phyloP scores from a whole-genome alignment of 805 yeast genomes.

The Ogataea ganodermae region DNA sequence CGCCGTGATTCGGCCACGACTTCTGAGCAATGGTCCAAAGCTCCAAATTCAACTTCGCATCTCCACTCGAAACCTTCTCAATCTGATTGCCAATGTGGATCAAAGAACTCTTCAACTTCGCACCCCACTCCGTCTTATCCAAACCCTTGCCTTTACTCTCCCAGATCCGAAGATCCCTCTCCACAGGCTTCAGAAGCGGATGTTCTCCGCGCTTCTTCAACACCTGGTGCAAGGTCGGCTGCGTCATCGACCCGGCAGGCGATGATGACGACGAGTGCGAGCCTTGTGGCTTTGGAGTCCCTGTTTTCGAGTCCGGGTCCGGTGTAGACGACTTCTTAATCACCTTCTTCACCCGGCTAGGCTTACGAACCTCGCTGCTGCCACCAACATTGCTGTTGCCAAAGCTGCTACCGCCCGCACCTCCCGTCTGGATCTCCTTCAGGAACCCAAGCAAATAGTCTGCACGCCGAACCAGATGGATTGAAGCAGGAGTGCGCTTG shows the following conservation, averaged over 20 bases:
- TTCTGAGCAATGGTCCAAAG: conserved; percentile 35
- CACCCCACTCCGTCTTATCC: conserved; percentile 36
- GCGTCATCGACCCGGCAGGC: conserved; percentile 14
- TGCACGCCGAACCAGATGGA: conserved; percentile 87
- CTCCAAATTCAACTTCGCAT: conserved; percentile 26
- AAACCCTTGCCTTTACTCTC: conserved; percentile 35
- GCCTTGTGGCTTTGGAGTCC: conserved; percentile 20
- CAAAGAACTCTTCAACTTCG: conserved; percentile 31
- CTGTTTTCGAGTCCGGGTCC: conserved; percentile 20
- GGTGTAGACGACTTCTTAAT: conserved; percentile 29
- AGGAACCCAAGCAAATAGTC: conserved; percentile 80
- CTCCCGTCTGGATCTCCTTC: conserved; percentile 42
- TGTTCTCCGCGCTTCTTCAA: conserved; percentile 21
- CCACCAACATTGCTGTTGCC: conserved; percentile 1
- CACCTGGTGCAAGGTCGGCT: conserved; percentile 26
- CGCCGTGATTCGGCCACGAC: conserved; percentile 38
- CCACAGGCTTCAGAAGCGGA: conserved; percentile 28
- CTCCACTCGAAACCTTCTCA: conserved; percentile 26
- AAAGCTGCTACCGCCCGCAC: conserved; percentile 1
- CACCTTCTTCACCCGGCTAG: conserved; percentile 25
- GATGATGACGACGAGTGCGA: conserved; percentile 12
- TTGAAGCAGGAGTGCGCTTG: conserved; percentile 86
- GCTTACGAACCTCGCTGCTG: conserved; percentile 19
- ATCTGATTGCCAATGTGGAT: conserved; percentile 35
- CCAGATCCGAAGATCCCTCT: conserved; percentile 33